Base-by-base conservation (phyloP, 306 rosid genomes). In the Malus asiatica region DNA sequence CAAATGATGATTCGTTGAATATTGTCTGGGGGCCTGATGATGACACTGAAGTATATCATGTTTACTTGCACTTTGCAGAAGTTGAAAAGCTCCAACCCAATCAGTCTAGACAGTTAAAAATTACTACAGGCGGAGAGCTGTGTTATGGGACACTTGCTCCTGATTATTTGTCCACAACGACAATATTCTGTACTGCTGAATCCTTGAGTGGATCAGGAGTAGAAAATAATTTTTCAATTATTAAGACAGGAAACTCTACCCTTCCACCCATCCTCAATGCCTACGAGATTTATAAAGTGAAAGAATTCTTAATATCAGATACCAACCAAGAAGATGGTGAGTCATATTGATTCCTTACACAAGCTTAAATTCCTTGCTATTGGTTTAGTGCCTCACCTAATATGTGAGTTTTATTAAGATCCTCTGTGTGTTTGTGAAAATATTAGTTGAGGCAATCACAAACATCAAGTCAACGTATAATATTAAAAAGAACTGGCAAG, bases 211-310 rank as follows among this genome's bases (percentile, higher is more conserved):
- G 35, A 33, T 3, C 1, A 5, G 0, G 35, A 33, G 35, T 33
- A 33, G 1, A 33, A 5, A 5, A 4, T 25, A 40, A 32, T 9
- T 59, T 44, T 12, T 52, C 58, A 0, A 55, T 80, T 40, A 8
- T 16, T 1, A 68, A 29, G 25, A 51, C 46, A 4, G 48, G 72
- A 2, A 67, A 76, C 20, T 80, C 91, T 15, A 77, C 75, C 27
- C 81, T 83, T 73, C 93, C 87, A 3, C 87, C 91, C 5, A 81
- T 85, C 33, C 72, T 87, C 74, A 89, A 85, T 40, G 89, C 93
- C 25, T 25, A 60, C 11, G 93, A 89, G 84, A 0, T 81, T n/a
- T 79, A 55, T 48, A 4, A 0, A 32, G n/a, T 69, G 5, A 25
- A 40, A 5, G 11, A 51, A 1, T 35, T 70, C 13, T 48, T 22